A percentile compares a stretch with the other conserved stretches of the same genome.
Conservation (phyloP, 805 yeast species). For the Wickerhamomyces chaumierensis region DNA sequence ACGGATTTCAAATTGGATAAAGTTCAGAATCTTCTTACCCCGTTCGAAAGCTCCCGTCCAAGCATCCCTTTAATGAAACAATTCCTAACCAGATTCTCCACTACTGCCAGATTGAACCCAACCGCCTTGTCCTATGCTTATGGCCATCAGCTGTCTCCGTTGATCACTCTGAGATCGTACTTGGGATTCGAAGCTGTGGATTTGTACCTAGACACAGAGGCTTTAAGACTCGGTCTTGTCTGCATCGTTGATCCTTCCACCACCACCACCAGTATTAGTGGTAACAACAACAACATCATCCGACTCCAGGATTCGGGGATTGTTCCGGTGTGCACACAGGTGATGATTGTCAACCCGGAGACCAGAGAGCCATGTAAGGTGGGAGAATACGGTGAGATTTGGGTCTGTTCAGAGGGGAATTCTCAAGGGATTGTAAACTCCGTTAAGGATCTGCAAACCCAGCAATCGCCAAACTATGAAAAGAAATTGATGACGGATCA, state of each 20-base stretch:
- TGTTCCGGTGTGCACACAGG: constrained; percentile 89
- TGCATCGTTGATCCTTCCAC: constrained; percentile 55
- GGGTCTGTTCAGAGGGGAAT: constrained; percentile 90
- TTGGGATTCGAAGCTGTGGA: constrained; percentile 83
- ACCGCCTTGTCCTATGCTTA: constrained; percentile 70
- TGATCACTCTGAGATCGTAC: constrained; percentile 77
- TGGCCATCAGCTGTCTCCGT: constrained; percentile 70
- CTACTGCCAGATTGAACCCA: constrained; percentile 45
- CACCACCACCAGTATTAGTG: no score
- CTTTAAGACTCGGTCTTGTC: constrained; percentile 81
- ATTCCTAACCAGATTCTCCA: constrained; percentile 50
- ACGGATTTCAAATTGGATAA: constrained; percentile 35
- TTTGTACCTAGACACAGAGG: constrained; percentile 75
- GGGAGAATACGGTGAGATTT: constrained; percentile 94
- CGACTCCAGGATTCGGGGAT: constrained; percentile 90
- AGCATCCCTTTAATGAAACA: constrained; percentile 44
- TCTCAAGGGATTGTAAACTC: constrained; percentile 37
- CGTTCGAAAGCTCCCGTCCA: constrained; percentile 61
- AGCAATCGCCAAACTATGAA: no score
- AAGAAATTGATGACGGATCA: constrained; percentile 20
- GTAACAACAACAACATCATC: constrained; percentile 40
- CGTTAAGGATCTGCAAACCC: constrained; percentile 24
- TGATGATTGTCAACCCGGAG: constrained; percentile 93
- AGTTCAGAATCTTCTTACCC: constrained; percentile 74
- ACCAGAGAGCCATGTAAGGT: constrained; percentile 65